phyloP scores from a whole-genome alignment of 495 filamentous ascomycete genomes.

The Penicillium verhagenii region DNA sequence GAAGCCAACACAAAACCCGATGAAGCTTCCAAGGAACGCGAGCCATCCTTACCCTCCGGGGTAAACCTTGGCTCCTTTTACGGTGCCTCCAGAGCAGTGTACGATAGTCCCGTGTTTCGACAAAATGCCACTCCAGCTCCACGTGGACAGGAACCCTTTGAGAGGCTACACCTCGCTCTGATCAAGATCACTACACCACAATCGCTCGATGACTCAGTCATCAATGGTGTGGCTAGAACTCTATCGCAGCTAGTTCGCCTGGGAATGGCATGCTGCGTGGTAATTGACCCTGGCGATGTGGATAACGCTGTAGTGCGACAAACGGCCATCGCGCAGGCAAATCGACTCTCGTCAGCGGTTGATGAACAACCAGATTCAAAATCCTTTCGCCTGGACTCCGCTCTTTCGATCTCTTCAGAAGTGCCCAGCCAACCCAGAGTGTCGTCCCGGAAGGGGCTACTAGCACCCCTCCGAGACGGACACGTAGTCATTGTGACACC shows the following conservation, averaged over 20 bases:
- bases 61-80: constrained; percentile 66
- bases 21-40: constrained; percentile 18
- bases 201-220: constrained; percentile 59
- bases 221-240: constrained; percentile 78
- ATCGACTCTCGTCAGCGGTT: constrained; percentile 72
- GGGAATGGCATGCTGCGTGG: constrained; percentile 76
- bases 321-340: constrained; percentile 60
- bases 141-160: constrained; percentile 25
- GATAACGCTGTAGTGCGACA: constrained; percentile 36
- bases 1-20: constrained; percentile 20
- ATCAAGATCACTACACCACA: constrained; percentile 80
- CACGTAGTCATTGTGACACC: constrained; percentile 76
- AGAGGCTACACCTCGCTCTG: constrained; percentile 74
- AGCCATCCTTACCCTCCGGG: constrained; percentile 33
- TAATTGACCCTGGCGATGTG: constrained; percentile 65
- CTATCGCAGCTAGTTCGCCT: constrained; percentile 77
- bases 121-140: constrained; percentile 43
- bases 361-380: constrained; percentile 62
- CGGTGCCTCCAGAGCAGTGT: constrained; percentile 56
- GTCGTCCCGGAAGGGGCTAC: constrained; percentile 58
- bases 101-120: constrained; percentile 61
- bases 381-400: constrained; percentile 67
- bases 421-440: constrained; percentile 39
- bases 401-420: constrained; percentile 47
- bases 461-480: constrained; percentile 68